Evolutionary conservation across 345 rosid species (phyloP).

Genomic region (Sonneratia alba): DNA sequence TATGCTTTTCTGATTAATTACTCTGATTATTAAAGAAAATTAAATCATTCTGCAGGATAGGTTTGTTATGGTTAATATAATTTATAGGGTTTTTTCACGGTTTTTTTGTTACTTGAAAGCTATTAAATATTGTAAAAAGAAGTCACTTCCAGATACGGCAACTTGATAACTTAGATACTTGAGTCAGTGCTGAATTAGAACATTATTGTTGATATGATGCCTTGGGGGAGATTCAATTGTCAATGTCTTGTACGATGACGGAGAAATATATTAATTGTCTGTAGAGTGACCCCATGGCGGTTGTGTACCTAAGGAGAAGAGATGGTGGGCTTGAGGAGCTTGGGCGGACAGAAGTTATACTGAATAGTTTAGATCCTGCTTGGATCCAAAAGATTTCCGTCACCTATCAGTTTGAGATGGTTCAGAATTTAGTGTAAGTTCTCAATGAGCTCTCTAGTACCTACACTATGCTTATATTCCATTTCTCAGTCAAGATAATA

Average conservation of each 20-base stretch:
- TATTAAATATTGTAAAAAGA: neutral
- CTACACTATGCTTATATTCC: neutral
- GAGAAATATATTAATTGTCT: conserved; percentile 9
- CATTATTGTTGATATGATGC: neutral
- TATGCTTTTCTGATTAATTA: neutral
- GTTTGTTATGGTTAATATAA: neutral
- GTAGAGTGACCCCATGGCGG: conserved; percentile 86
- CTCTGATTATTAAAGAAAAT: neutral
- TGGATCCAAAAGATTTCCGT: conserved; percentile 67
- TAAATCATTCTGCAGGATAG: neutral
- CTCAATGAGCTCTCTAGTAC: neutral
- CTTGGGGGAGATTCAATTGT: neutral
- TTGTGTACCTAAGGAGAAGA: conserved; percentile 43
- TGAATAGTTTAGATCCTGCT: conserved; percentile 58
- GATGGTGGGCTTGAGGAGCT: conserved; percentile 70
- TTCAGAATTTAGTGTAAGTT: conserved; percentile 66
- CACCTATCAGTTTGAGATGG: conserved; percentile 69
- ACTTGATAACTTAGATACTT: neutral
- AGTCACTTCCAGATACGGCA: neutral
- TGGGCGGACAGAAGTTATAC: conserved; percentile 79
- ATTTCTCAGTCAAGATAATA: neutral
- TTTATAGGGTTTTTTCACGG: neutral
- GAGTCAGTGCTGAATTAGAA: neutral
- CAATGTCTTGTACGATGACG: neutral
- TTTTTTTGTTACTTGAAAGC: neutral